Evolutionary conservation across 1,284 basidiomycete genomes (phyloP), one percentile per base, ranked within the genome.

Genomic region (Moesziomyces sp.): DNA sequence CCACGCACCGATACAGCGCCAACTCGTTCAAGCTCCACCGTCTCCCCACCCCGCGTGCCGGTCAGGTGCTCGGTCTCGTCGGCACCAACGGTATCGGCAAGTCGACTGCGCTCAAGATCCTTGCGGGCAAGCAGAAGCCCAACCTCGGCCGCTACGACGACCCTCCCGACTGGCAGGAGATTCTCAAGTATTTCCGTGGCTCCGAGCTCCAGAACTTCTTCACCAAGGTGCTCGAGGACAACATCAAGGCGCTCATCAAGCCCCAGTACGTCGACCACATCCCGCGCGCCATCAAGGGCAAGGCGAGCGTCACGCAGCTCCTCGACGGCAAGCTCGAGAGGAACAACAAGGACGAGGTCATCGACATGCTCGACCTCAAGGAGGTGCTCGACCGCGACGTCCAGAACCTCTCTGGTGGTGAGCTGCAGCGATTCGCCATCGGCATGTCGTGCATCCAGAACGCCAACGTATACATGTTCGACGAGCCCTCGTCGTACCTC

Each of bases 381-480:
- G 65, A 76, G 52, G 79, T 84, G 23, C 61, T 84, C 38, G 76
- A 81, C 35, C 72, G 82, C n/a, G 82, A 83, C 50, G 79, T 82
- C 13, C 75, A 80, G 54, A 65, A 82, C 42, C 52, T 84, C 18
- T 79, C 77, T n/a, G 82, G 82, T 79, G 82, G 82, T 58, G 82
- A 84, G 67, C 69, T 84, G 42, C 82, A 84, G 69, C 74, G 82
- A 24, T 84, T 84, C 64, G 81, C 82, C 34, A 84, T 84, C 58
- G 82, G 80, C 26, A 84, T 84, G 82, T 78, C 76, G 24, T 82
- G 80, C 58, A 75, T 84, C 21, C 82, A 84, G 67, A 70, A 60
- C n/a, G 82, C 82, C 57, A 83, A 84, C 68, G 76, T 84, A 68
- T 84, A 84, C 79, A 84, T 84, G 82, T 84, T 84, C 44, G 82